Base-by-base conservation (phyloP, 1,139 yeast genomes). In the Saccharomyces pastorianus region DNA sequence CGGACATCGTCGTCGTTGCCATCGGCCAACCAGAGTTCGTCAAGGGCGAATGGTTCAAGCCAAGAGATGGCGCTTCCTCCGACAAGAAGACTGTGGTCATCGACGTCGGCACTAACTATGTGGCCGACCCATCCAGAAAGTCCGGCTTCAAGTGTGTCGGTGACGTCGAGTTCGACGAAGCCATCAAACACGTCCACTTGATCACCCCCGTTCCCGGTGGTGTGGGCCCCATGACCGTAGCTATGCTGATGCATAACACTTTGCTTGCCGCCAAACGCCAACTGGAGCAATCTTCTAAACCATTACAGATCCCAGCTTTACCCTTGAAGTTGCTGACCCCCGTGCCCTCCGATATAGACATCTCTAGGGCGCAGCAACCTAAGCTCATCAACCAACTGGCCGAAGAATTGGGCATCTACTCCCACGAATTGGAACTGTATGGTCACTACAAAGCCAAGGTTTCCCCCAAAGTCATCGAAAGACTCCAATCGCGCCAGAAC, bases 171-270 rank as follows among this genome's bases (percentile, higher is more conserved):
- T 90, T 80, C 64, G 84, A 77, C 52, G 74, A 82, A 27, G 89
- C 89, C 54, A 68, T 78, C 51, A 75, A 80, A 54, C 81, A 79
- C 58, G 96, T 95, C 29, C 77, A 85, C 41, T 77, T 79, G 66
- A 80, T 93, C 67, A 93, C 99, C 27, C 99, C 99, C 28, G 99
- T 93, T 56, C 99, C 99, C 51, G 99, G 99, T 68, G 99, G 99
- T 62, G 99, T 93, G 57, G 99, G 99, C 52, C 99, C 99, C 64
- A 93, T 93, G 98, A 93, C 99, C 13, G 98, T 93, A 52, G 98
- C 98, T 51, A 88, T 90, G 87, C 80, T 93, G 56, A 82, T 91
- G 71, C 87, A 87, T 67, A 93, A 93, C 70, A 96, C 91, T 32
- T 80, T 88, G 47, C 74, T 79, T 57, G 89, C 97, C 48, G 97